Base-by-base conservation (phyloP, 768 basidiomycete species). In the Kwoniella europaea region DNA sequence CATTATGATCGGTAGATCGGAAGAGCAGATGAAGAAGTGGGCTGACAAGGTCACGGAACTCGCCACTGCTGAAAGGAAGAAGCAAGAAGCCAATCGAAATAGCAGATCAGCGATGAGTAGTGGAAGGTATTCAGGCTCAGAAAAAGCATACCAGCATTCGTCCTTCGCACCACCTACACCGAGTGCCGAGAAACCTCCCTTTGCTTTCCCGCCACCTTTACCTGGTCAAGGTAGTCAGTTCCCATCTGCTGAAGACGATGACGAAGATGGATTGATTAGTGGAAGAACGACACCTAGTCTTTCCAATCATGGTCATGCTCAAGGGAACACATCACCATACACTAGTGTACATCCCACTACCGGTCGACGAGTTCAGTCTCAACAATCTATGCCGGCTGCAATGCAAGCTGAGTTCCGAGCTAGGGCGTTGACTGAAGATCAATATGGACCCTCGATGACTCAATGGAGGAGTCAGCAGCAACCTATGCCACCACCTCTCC, bases 1-100 rank as follows among this genome's bases (percentile, higher is more conserved):
- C 84, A 93, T 94, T 29, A 88, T 99, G 63, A 92, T 93, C 66
- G 97, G 96, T 83, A 89, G 92, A 56, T 90, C 90, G 12, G 93
- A 98, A 79, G 97, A 98, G 76, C 92, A 94, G 76, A 88, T 97
- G 82, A 88, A 88, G 57, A 91, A 93, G 78, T 99, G 97, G 97
- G 92, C 97, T 81, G 86, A 89, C 16, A 89, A 90, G 70, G 91
- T 98, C 75, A 94, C 90, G 82, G 90, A 92, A 55, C 87, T 98
- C 43, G 94, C 98, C 80, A 67, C 20, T 13, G 56, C 62, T 5
- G 79, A 78, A 44, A 57, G 76, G 18, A 88, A 88, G 75, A 90
- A 83, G 22, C 79, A 81, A 29, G 77, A 76, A n/a, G 71, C 69
- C 16, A 90, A 77, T 87, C 90, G 58, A 50, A 76, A 79, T 56